phyloP scores from a whole-genome alignment of 352 stramenopile species.

The Plasmopara muralis region DNA sequence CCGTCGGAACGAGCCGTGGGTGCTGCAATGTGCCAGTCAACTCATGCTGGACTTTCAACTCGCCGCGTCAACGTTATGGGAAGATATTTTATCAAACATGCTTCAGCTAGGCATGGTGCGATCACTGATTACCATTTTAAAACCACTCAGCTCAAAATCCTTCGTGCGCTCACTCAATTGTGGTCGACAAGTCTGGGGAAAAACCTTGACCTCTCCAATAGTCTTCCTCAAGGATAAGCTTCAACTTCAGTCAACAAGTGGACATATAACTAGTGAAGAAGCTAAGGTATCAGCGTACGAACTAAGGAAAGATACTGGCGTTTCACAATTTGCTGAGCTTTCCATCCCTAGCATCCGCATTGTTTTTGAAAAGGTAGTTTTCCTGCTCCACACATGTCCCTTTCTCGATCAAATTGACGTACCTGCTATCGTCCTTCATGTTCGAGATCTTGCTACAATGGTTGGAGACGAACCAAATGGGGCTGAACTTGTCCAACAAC shows the following conservation, averaged over 20 bases:
- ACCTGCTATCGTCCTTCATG: constrained; percentile 37
- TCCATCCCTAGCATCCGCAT: constrained; percentile 12
- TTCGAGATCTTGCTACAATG: constrained; percentile 33
- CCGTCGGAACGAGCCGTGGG: constrained; percentile 18
- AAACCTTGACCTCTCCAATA: constrained; percentile 25
- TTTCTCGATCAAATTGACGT: constrained; percentile 59
- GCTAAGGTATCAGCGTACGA: not conserved
- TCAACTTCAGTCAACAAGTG: not conserved
- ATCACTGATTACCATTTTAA: constrained; percentile 33
- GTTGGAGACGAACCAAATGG: constrained; percentile 12
- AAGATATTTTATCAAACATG: constrained; percentile 43
- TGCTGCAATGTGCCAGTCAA: constrained; percentile 31
- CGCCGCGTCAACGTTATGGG: constrained; percentile 35
- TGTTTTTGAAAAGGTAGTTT: constrained; percentile 30
- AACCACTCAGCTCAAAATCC: constrained; percentile 23
- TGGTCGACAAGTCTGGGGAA: constrained; percentile 32
- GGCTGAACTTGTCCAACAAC: constrained; percentile 4
- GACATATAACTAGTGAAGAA: not conserved
- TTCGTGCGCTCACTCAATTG: constrained; percentile 33
- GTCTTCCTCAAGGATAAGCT: constrained; percentile 10
- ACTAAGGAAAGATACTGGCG: not conserved
- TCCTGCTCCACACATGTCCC: constrained; percentile 43
- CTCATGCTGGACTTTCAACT: constrained; percentile 57
- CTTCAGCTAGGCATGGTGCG: constrained; percentile 38
- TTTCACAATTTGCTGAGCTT: constrained; percentile 10